Evolutionary conservation across 2,329 filamentous ascomycete species (phyloP), one percentile per base, ranked within the genome.

Genomic region (Fusarium aywerte): DNA sequence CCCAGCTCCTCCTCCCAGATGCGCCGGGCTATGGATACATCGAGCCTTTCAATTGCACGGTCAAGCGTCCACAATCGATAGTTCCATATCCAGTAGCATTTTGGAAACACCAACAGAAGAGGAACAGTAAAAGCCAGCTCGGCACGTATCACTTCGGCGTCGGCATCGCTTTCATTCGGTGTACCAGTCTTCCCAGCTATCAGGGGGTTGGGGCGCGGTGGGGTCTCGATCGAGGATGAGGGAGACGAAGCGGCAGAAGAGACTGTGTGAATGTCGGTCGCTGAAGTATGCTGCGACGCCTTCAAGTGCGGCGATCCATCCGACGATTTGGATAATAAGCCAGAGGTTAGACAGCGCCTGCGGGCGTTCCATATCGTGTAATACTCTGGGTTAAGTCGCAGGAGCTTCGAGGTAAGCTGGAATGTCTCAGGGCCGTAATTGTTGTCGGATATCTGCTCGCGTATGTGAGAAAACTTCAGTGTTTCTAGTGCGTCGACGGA

Each of bases 11-110:
- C 89, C 72, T 90, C 83, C 96, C 96, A 99, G 48, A 97, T 83
- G 36, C 83, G 79, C 21, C 86, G 84, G 3, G 92, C 87, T 16
- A 81, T 75, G 0, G 81, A 58, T 2, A 79, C 65, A 3, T 88
- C 85, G 11, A 97, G 82, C 18, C 89, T 82, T 13, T 83, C 76
- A 44, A 90, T 91, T 32, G 89, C 89, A 76, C 92, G 87, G 54
- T 90, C 82, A 15, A 99, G 83, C 4, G 95, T 82, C 94, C 96
- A 99, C 43, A 90, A 80, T 27, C 96, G 90, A 79, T 97, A 95
- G 72, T 97, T 97, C 96, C 96, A 99, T 74, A 99, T 95, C 95
- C 96, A 98, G 81, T 99, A 99, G 83, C 96, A 98, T 78, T 99
- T 99, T 8, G 96, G 96, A 69, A 89, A 95, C 69, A 93, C 88